Conservation (phyloP, 2,329 filamentous ascomycete species). For the Ceratocystis destructans region DNA sequence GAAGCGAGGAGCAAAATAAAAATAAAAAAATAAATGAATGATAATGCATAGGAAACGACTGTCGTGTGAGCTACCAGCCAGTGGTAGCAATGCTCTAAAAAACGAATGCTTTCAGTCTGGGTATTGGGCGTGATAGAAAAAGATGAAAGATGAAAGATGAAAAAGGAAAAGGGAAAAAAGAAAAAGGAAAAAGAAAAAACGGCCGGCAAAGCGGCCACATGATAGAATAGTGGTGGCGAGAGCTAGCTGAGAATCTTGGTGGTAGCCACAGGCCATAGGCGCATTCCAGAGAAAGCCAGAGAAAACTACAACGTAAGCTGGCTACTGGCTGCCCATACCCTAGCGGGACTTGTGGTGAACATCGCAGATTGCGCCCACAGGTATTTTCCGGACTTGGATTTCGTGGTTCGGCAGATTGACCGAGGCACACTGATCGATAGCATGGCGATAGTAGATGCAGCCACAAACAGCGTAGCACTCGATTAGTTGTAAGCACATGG, state of each 20-base stretch:
- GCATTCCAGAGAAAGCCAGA: neutral
- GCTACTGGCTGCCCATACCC: neutral
- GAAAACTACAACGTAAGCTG: no score
- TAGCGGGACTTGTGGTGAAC: constrained; percentile 20
- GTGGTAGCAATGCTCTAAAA: constrained; percentile 4
- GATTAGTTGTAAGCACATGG: constrained; percentile 77
- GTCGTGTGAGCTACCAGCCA: constrained; percentile 4
- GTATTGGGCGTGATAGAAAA: neutral
- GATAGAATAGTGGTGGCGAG: neutral
- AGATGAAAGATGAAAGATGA: neutral
- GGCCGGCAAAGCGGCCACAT: neutral
- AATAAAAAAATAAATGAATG: neutral
- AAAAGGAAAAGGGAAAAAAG: neutral
- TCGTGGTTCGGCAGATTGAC: constrained; percentile 61
- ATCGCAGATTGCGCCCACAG: constrained; percentile 68
- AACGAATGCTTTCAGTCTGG: neutral
- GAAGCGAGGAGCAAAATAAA: neutral
- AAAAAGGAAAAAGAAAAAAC: neutral
- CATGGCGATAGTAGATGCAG: constrained; percentile 78
- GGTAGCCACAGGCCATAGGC: neutral
- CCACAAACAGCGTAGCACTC: constrained; percentile 78
- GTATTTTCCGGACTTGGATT: constrained; percentile 60
- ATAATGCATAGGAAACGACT: neutral
- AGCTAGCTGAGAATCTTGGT: neutral
- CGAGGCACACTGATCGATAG: constrained; percentile 65